phyloP scores from a whole-genome alignment of 2,329 filamentous ascomycete genomes.

The Talaromyces pinophilus region DNA sequence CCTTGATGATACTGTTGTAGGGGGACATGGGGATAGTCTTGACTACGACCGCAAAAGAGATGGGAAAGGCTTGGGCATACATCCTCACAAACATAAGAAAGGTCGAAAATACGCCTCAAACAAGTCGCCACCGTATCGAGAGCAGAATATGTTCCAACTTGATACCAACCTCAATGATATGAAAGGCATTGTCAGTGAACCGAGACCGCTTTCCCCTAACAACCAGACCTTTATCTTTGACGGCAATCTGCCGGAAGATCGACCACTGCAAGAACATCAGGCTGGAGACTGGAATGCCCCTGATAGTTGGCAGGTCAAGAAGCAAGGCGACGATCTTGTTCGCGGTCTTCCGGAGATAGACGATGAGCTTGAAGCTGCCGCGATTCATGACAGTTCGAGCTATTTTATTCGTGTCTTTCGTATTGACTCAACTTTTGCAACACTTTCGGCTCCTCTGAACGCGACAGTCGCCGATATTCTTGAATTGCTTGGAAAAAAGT shows the following conservation, averaged over 20 bases:
- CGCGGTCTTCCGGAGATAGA: conserved; percentile 41
- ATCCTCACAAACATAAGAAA: conserved; percentile 31
- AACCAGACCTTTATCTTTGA: conserved; percentile 48
- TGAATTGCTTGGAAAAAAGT: conserved; percentile 89
- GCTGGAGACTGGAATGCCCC: conserved; percentile 79
- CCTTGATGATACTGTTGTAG: conserved; percentile 33
- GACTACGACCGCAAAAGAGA: conserved; percentile 45
- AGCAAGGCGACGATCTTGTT: conserved; percentile 47
- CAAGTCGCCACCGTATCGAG: conserved; percentile 49
- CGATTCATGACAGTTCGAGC: conserved; percentile 71
- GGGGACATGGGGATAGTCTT: conserved; percentile 31
- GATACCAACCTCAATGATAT: conserved; percentile 89
- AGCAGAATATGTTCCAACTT: conserved; percentile 69
- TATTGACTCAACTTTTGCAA: conserved; percentile 90
- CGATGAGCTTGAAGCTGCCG: conserved; percentile 68
- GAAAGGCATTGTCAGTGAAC: conserved; percentile 81
- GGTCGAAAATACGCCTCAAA: conserved; percentile 3
- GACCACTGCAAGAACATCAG: conserved; percentile 36
- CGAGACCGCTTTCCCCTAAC: conserved; percentile 69
- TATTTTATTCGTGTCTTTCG: conserved; percentile 97
- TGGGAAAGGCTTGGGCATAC: conserved; percentile 37
- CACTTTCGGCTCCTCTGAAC: conserved; percentile 79
- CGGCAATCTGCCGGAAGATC: conserved; percentile 36
- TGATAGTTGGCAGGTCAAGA: conserved; percentile 93
- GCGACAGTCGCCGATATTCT: conserved; percentile 85